Evolutionary conservation across 805 yeast species (phyloP), one percentile per base, ranked within the genome.

Genomic region (Candida jianshihensis): DNA sequence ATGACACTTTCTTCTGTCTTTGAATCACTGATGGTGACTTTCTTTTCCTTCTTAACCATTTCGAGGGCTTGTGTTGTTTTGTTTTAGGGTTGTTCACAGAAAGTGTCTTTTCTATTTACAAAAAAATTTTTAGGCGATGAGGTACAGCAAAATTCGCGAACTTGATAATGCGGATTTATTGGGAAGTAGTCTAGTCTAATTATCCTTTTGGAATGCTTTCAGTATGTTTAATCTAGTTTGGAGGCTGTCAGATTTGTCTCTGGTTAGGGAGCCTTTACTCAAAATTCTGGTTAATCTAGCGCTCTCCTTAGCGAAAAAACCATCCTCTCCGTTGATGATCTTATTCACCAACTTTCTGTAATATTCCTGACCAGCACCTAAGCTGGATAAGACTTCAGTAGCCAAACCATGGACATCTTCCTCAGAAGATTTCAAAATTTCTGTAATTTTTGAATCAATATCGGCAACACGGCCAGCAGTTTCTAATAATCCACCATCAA

Each of bases 151-250:
- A n/a, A n/a, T n/a, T n/a, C n/a, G n/a, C n/a, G n/a, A n/a, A n/a
- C n/a, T n/a, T n/a, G n/a, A n/a, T n/a, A n/a, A n/a, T n/a, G n/a
- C n/a, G n/a, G n/a, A n/a, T n/a, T n/a, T n/a, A n/a, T n/a, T n/a
- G n/a, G n/a, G n/a, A n/a, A n/a, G n/a, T n/a, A n/a, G n/a, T n/a
- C n/a, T n/a, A n/a, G n/a, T n/a, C n/a, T n/a, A n/a, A n/a, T n/a
- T n/a, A n/a, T n/a, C n/a, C n/a, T 29, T 29, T 29, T 29, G 21
- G 38, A 50, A 50, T 11, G 31, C 44, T 30, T 47, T 56, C 48
- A 76, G 54, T 18, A 75, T 63, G 45, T 78, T 78, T 36, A 68
- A 42, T 54, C 81, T 66, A 54, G 62, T 66, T 38, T 62, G 60
- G 47, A 75, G 59, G 26, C 69, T 62, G 45, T 78, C 84, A 14